Evolutionary conservation across 2,329 filamentous ascomycete genomes (phyloP).

Genomic region (Alternaria angustiovoidea): DNA sequence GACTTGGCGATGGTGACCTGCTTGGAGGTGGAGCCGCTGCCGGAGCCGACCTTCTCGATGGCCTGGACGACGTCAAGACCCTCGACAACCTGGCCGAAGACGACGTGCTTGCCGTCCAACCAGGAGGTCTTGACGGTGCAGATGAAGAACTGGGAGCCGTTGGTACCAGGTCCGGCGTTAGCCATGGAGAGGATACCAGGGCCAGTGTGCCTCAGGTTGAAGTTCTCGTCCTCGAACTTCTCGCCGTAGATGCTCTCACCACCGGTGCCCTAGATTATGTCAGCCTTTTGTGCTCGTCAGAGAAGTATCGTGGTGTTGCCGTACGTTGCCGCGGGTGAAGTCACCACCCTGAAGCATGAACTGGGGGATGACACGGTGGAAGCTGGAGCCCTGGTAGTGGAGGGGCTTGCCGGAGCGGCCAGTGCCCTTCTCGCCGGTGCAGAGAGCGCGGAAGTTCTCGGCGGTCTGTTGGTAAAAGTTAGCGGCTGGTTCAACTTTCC

Average conservation of each 20-base stretch:
- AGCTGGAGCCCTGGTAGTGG: constrained; percentile 88
- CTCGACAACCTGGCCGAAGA: constrained; percentile 74
- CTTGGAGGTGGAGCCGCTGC: constrained; percentile 30
- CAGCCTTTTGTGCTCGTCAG: constrained; percentile 13
- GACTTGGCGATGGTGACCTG: constrained; percentile 36
- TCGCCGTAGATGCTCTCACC: constrained; percentile 97
- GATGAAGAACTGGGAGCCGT: constrained; percentile 97
- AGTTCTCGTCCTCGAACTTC: constrained; percentile 97
- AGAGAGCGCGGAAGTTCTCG: constrained; percentile 93
- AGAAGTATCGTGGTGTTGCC: constrained; percentile 4
- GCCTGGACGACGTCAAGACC: constrained; percentile 37
- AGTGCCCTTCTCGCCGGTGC: constrained; percentile 90
- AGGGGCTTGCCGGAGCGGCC: constrained; percentile 85
- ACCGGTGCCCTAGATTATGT: constrained; percentile 61
- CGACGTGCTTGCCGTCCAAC: constrained; percentile 82
- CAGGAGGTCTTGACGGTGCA: constrained; percentile 89
- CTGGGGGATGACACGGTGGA: constrained; percentile 96
- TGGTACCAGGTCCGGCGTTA: constrained; percentile 88
- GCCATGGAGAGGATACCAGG: constrained; percentile 97
- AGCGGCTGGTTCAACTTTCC: constrained; percentile 14
- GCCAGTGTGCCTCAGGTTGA: constrained; percentile 86
- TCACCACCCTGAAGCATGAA: constrained; percentile 99
- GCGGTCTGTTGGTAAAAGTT: constrained; percentile 67
- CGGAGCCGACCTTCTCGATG: constrained; percentile 34
- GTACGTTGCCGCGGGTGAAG: constrained; percentile 93